These are phyloP conservation scores for Debaryomyces fabryi DNA, from an alignment of 1,139 yeast species.

Conservation along the genomic window DNA sequence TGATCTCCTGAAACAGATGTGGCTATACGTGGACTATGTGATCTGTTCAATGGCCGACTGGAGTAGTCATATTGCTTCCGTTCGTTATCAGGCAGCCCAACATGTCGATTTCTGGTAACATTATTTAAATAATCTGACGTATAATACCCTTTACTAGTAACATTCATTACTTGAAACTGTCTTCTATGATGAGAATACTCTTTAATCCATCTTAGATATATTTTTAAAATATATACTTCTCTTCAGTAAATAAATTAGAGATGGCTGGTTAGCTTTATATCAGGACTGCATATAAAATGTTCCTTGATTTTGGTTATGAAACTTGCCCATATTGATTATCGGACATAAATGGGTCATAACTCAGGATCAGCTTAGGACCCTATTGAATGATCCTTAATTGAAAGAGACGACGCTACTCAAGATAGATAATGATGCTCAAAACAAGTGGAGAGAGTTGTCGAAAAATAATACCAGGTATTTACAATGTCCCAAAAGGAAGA, in stretches of 20 bases:
- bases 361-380: neutral
- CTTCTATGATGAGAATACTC: neutral
- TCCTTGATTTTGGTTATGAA: neutral
- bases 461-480: constrained; percentile 9
- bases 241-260: neutral
- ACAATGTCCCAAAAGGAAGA: constrained; percentile 2
- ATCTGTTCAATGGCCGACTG: neutral
- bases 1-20: neutral
- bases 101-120: constrained; percentile 3
- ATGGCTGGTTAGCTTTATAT: constrained; percentile 9
- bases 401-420: neutral
- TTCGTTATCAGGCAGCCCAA: constrained; percentile 1
- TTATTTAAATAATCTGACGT: constrained; percentile 28
- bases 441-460: neutral
- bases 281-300: constrained; percentile 2
- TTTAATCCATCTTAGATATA: neutral
- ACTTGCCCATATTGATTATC: neutral
- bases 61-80: neutral
- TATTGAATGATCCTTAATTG: neutral
- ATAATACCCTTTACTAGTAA: constrained; percentile 32
- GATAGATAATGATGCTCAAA: neutral
- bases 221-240: neutral
- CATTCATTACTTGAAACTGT: constrained; percentile 24
- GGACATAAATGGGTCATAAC: neutral
- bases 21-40: constrained; percentile 3